Conservation (phyloP, 2,329 filamentous ascomycete genomes). For the Aspergillus calidoustus region DNA sequence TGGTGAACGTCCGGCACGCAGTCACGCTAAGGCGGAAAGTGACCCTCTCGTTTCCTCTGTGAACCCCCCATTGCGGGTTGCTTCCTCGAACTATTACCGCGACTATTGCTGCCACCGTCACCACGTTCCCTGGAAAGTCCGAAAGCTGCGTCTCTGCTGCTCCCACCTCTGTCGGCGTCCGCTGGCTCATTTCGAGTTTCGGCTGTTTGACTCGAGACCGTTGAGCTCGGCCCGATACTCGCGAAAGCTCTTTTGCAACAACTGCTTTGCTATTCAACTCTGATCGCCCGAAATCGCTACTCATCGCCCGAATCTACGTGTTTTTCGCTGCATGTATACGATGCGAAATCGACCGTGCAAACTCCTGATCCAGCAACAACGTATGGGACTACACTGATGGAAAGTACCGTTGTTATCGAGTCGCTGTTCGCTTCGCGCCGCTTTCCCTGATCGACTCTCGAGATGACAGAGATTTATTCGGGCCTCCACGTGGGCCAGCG, state of each 20-base stretch:
- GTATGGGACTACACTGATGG: slow-evolving; percentile 31
- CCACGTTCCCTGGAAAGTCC: neutral
- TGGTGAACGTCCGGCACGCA: neutral
- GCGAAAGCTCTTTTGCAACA: slow-evolving; percentile 6
- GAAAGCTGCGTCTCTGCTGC: neutral
- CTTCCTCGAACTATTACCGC: slow-evolving; percentile 12
- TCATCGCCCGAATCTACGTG: neutral
- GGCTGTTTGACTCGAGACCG: neutral
- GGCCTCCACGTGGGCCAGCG: slow-evolving; percentile 45
- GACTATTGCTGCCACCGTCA: slow-evolving; percentile 9
- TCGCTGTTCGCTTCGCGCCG: slow-evolving; percentile 21
- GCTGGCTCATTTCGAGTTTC: neutral
- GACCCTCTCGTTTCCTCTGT: slow-evolving; percentile 1
- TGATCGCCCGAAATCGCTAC: neutral
- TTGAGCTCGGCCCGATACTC: slow-evolving; percentile 8
- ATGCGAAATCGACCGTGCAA: slow-evolving; percentile 19
- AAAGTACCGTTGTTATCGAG: slow-evolving; percentile 24
- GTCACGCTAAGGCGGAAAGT: slow-evolving; percentile 16
- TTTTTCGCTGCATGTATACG: slow-evolving; percentile 9
- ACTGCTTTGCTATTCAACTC: slow-evolving; percentile 7
- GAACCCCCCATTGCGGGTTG: slow-evolving; percentile 11
- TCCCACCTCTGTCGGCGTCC: neutral
- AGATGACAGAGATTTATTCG: slow-evolving; percentile 46
- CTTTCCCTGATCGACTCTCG: slow-evolving; percentile 12
- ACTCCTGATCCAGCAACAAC: slow-evolving; percentile 9